These are phyloP conservation scores for Colletotrichum plurivorum DNA, from an alignment of 2,329 filamentous ascomycete species.

Conservation along the genomic window DNA sequence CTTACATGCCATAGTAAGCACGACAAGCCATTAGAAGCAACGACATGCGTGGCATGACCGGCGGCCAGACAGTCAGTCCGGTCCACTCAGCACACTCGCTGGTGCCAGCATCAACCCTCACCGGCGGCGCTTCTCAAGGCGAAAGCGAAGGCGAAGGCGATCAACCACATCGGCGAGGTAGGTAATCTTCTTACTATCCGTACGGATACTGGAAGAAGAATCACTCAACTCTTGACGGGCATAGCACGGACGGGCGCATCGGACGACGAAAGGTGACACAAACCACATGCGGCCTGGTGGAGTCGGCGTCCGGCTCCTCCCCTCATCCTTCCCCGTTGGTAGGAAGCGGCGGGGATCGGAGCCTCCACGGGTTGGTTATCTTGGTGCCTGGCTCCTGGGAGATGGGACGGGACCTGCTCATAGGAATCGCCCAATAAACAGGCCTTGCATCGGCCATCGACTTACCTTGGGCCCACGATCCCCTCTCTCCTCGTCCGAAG, in stretches of 20 bases:
- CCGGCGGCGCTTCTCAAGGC: no score
- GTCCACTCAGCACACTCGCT: no score
- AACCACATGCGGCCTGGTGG: slow-evolving; percentile 22
- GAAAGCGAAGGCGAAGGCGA: no score
- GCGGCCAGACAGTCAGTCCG: no score
- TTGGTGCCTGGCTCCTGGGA: background rate
- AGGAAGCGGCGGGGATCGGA: background rate
- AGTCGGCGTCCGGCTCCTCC: slow-evolving; percentile 8
- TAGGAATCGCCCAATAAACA: no score
- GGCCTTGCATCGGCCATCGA: no score
- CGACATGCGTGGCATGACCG: background rate
- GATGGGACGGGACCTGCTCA: no score
- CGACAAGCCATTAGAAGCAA: background rate
- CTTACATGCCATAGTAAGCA: background rate
- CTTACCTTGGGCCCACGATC: background rate
- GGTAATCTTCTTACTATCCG: no score
- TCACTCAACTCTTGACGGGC: background rate
- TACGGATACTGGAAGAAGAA: no score
- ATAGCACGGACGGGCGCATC: background rate
- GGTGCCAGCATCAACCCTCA: no score
- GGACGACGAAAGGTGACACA: background rate
- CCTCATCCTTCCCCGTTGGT: background rate
- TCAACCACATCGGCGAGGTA: no score
- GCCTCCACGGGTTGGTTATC: background rate
- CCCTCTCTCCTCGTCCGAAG: background rate